Conservation (phyloP, 2,329 filamentous ascomycete species). For the Fusarium nisikadoi region DNA sequence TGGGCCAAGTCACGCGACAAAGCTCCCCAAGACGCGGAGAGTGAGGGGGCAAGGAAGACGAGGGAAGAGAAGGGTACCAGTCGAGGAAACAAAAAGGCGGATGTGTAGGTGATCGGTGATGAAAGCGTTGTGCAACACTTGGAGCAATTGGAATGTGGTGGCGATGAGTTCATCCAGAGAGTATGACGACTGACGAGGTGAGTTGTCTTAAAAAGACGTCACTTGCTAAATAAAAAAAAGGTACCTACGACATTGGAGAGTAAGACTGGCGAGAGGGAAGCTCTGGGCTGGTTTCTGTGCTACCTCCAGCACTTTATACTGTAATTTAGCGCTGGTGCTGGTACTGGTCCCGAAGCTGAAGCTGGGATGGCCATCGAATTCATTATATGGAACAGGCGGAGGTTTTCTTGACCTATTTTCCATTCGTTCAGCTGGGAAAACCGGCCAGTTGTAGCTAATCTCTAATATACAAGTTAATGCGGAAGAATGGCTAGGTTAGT, state of each 20-base stretch:
- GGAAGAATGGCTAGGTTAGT: not conserved
- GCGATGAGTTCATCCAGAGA: constrained; percentile 21
- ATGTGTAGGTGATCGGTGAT: not conserved
- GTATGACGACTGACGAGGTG: not conserved
- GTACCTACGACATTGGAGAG: not conserved
- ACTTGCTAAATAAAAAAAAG: constrained; percentile 9
- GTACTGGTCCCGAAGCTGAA: constrained; percentile 1
- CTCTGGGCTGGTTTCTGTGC: constrained; percentile 8
- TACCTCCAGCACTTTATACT: not conserved
- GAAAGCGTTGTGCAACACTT: constrained; percentile 26
- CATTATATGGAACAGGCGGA: not conserved
- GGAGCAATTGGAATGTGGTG: constrained; percentile 33
- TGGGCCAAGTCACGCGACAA: constrained; percentile 32
- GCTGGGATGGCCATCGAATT: not conserved
- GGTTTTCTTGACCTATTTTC: not conserved
- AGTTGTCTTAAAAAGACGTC: constrained; percentile 31
- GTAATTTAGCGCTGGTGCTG: constrained; percentile 10
- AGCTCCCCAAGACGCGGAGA: not conserved
- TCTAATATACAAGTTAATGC: not conserved
- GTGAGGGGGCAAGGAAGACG: constrained; percentile 7
- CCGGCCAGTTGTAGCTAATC: not conserved
- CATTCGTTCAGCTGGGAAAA: constrained; percentile 13
- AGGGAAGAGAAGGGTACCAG: not conserved
- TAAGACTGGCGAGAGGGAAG: constrained; percentile 4
- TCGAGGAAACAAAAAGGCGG: not conserved